Evolutionary conservation across 176 grass and related monocot genomes (phyloP).

Genomic region (Carex scoparia): DNA sequence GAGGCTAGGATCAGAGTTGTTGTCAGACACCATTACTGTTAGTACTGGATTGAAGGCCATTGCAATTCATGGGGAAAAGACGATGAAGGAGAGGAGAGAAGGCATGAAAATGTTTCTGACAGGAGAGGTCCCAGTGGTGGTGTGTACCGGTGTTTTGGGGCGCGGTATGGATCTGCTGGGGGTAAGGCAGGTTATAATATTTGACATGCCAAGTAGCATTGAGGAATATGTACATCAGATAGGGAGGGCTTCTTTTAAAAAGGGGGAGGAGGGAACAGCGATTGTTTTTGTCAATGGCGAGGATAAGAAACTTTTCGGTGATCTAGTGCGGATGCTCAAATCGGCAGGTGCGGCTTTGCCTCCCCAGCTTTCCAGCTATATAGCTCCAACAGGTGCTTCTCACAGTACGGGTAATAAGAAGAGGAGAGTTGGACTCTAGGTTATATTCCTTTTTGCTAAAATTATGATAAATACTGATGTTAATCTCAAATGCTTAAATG

Average conservation of each 20-base stretch:
- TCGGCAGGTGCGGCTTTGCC: constrained; percentile 58
- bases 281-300: constrained; percentile 75
- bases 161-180: constrained; percentile 81
- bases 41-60: constrained; percentile 58
- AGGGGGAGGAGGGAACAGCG: constrained; percentile 62
- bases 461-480: background rate
- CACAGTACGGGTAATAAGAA: constrained; percentile 38
- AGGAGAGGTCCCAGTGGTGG: constrained; percentile 66
- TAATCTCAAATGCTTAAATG: background rate
- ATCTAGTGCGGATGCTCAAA: constrained; percentile 64
- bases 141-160: constrained; percentile 76
- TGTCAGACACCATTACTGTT: constrained; percentile 75
- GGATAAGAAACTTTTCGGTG: constrained; percentile 76
- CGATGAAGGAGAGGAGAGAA: constrained; percentile 84
- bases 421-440: constrained; percentile 49
- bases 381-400: constrained; percentile 29
- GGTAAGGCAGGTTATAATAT: constrained; percentile 72
- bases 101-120: constrained; percentile 67
- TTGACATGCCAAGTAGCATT: constrained; percentile 90
- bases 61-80: constrained; percentile 94
- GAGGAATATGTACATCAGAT: constrained; percentile 86
- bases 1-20: constrained; percentile 66
- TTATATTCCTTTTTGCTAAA: background rate
- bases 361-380: constrained; percentile 59
- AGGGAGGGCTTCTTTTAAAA: constrained; percentile 85